Conservation (phyloP, 2,329 filamentous ascomycete genomes). For the Venturia effusa region DNA sequence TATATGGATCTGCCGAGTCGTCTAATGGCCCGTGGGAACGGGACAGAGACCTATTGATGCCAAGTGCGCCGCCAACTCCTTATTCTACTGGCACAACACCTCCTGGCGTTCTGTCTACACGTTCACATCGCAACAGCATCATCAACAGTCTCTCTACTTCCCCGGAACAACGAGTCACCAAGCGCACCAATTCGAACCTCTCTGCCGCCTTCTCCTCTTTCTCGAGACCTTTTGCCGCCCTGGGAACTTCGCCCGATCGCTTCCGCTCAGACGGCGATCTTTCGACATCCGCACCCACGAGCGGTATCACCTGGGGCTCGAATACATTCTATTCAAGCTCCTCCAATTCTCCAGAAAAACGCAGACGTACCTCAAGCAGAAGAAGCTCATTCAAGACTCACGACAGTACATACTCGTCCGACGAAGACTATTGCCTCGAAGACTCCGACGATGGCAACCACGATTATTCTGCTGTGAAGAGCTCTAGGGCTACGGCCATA, state of each 20-base stretch:
- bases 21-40: conserved; percentile 40
- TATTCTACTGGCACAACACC: conserved; percentile 44
- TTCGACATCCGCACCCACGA: conserved; percentile 30
- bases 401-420: conserved; percentile 6
- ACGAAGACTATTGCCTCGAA: conserved; percentile 4
- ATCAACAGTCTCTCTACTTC: conserved; percentile 26
- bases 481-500: conserved; percentile 24
- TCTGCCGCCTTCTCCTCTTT: conserved; percentile 29
- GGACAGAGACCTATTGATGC: conserved; percentile 18
- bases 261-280: conserved; percentile 25
- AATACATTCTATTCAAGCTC: conserved; percentile 28
- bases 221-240: conserved; percentile 27
- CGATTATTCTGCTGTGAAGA: background rate
- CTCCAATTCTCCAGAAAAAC: conserved; percentile 18
- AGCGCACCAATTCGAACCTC: conserved; percentile 25
- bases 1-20: conserved; percentile 39
- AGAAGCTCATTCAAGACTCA: conserved; percentile 26
- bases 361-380: conserved; percentile 21
- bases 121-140: conserved; percentile 27
- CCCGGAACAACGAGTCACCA: conserved; percentile 26
- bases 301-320: conserved; percentile 36
- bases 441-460: conserved; percentile 9
- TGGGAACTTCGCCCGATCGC: conserved; percentile 28
- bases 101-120: conserved; percentile 30
- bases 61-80: conserved; percentile 37